Evolutionary conservation across 192 early-diverging fungal genomes (phyloP), one percentile per base, ranked within the genome.

Genomic region (Dissophora ornata): DNA sequence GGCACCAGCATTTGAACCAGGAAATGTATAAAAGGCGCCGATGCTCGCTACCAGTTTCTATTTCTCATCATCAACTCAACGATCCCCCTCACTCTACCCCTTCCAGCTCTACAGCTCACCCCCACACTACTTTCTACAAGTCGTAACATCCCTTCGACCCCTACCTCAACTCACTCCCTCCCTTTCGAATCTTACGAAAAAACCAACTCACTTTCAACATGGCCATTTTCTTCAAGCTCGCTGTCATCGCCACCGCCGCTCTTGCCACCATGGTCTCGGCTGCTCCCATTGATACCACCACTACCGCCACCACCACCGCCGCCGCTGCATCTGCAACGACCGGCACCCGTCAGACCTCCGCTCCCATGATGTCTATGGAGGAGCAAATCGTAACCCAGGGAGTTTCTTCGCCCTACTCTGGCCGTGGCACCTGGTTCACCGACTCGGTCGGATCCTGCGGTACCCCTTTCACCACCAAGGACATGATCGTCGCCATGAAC

Each of bases 401-500:
- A 16, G 6, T 18, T 19, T 3, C 45, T 25, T 45, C 50, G 1
- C 34, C 64, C 21, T 81, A 44, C 66, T 24, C 26, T 30, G 82
- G 82, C 30, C 45, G 48, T 21, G 79, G 65, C 30, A 83, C 82
- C 28, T 83, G 80, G 69, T 83, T 83, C 75, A 66, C 80, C 15
- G 79, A 78, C 57, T 34, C 34, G 9, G 32, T 36, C 33, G 82
- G 82, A 29, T 62, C 71, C 44, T 84, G 83, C 49, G 80, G 80
- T 33, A 61, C 62, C 22, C 54, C 61, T n/a, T 81, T 79, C 58
- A 46, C 71, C 59, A 79, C 81, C 47, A 55, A 80, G 15, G 69
- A 74, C 26, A 45, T 69, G 69, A 82, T 84, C 49, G 78, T 80
- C 29, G 83, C 83, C 42, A 62, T 84, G 71, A 84, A 81, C 62